Evolutionary conservation across 164 flowering plant species (phyloP), one percentile per base, ranked within the genome.

Genomic region (Annona squamosa): DNA sequence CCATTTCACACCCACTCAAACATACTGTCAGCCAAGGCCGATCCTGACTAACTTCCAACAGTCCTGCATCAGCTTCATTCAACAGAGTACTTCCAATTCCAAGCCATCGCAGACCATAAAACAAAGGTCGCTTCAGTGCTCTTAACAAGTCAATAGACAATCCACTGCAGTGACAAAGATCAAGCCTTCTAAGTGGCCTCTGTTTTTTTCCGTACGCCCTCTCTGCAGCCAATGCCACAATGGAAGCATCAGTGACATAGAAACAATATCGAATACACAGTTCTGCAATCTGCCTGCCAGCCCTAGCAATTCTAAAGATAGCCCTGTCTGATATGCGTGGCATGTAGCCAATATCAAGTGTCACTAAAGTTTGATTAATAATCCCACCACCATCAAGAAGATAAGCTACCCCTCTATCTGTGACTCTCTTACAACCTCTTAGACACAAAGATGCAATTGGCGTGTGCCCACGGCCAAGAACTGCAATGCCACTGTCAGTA

Each of bases 1-100:
- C 86, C 77, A 86, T 72, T 77, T 86, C 86, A 69, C 87, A 86
- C 57, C 85, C 89, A 52, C 73, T 82, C 62, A 72, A 69, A 69
- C 89, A 86, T 4, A 84, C 2, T 3, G 80, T 83, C 73, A 86
- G 75, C 83, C 85, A 80, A 4, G 84, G 84, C 26, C 84, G 72
- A 52, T 68, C 67, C 19, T 19, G 5, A 18, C 45, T 71, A 46
- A 79, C 71, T 57, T 52, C 74, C 9, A 37, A 41, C 0, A 77
- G 69, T 7, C 46, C 48, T 9, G 63, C 67, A 57, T 74, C 47
- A 65, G 72, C 74, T 71, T 68, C 26, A 63, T 52, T 42, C 19
- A 64, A 68, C 74, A 83, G 72, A 7, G 86, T 84, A 4, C 56
- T 45, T 3, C 86, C 83, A 45, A 78, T 66, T 26, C 89, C 89